phyloP scores from a whole-genome alignment of 140 eudicot genomes.

The Ambrosia hybrid region DNA sequence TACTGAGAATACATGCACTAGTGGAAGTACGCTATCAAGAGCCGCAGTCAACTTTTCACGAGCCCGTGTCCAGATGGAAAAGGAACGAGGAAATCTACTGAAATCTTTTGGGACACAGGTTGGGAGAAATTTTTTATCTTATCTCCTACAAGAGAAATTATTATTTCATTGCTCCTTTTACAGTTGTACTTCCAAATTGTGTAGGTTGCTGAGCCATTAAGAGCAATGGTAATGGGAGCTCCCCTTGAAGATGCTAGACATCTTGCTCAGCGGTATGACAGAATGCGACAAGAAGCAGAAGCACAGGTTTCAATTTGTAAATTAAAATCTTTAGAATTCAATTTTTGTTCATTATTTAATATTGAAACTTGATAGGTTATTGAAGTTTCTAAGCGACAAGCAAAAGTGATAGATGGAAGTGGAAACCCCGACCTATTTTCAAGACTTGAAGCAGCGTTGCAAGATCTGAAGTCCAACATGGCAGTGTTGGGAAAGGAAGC shows the following conservation, averaged over 20 bases:
- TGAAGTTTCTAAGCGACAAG: conserved; percentile 72
- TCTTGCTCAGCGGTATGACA: conserved; percentile 77
- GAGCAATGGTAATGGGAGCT: conserved; percentile 88
- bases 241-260: conserved; percentile 83
- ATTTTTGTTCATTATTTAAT: background rate
- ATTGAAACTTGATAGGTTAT: conserved; percentile 42
- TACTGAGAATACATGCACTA: conserved; percentile 65
- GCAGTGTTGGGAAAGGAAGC: conserved; percentile 66
- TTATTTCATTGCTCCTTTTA: background rate
- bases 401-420: conserved; percentile 55
- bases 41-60: conserved; percentile 65
- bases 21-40: conserved; percentile 63
- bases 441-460: conserved; percentile 69
- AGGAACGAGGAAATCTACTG: conserved; percentile 65
- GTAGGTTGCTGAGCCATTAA: conserved; percentile 73
- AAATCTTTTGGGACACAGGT: conserved; percentile 81
- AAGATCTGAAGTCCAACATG: conserved; percentile 67
- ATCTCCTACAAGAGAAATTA: background rate
- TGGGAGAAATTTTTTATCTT: conserved; percentile 7
- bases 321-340: background rate
- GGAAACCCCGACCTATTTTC: conserved; percentile 57
- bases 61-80: conserved; percentile 78
- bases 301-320: conserved; percentile 50
- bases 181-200: conserved; percentile 16
- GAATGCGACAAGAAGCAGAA: conserved; percentile 75